Evolutionary conservation across 2,329 filamentous ascomycete genomes (phyloP), one percentile per base, ranked within the genome.

Genomic region (Aspergillus costaricaensis): DNA sequence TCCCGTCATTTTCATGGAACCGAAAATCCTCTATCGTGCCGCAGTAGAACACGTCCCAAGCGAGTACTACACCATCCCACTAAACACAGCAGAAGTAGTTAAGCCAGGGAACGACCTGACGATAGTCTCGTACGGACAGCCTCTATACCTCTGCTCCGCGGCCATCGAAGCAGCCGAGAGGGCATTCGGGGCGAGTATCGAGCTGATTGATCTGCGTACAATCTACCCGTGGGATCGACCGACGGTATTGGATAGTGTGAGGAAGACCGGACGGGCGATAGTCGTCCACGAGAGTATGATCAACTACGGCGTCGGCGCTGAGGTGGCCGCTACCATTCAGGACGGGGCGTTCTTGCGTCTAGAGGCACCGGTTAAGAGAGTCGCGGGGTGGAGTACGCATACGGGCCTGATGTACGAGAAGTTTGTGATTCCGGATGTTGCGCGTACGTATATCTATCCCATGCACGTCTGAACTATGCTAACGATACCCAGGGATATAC

Each of bases 211-310:
- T 72, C 79, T 97, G 59, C 84, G 92, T 59, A 96, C 93, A 0
- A 83, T 97, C 55, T 96, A 96, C 71, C 93, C 93, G 0, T 97
- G 93, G 93, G 93, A 97, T 74, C 86, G 91, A 70, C 83, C 89
- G 72, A 90, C 90, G 0, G 85, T 97, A 1, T 82, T 96, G 61
- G 81, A 88, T 56, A 96, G 92, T 65, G 93, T 96, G 14, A 86
- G 85, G 68, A 96, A 95, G 81, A 96, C 93, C 0, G 92, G 93
- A 0, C 80, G 91, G 61, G 92, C 90, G 41, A 85, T 97, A 57
- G 89, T 97, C 1, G 93, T 97, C 6, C 93, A 97, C 72, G 93
- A 97, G 78, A 88, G 91, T 59, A 96, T 95, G 90, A 84, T 93
- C 65, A 96, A 96, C 69, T 90, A 90, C 6, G 93, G 93, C 14